These are phyloP conservation scores for Ganoderma resinaceum DNA, from an alignment of 1,284 basidiomycete genomes.

Conservation along the genomic window DNA sequence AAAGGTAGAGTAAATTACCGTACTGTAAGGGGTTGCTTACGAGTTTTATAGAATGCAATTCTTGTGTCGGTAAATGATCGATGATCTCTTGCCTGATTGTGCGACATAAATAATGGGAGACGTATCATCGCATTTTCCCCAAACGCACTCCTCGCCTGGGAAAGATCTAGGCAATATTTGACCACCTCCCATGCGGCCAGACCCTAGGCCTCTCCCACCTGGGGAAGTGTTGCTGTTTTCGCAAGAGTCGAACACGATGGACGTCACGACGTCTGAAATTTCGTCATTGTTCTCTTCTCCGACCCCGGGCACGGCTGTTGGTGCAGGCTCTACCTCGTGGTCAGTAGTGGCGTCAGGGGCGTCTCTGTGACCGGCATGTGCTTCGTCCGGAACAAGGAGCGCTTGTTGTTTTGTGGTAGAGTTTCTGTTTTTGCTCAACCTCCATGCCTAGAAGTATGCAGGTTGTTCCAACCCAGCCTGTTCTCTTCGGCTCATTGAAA, in stretches of 20 bases:
- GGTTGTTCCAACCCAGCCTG: not conserved
- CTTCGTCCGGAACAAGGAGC: not conserved
- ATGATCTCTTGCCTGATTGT: not conserved
- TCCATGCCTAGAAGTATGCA: not conserved
- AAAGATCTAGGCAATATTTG: not conserved
- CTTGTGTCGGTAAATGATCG: not conserved
- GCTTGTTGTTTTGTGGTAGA: not conserved
- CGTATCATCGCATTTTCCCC: not conserved
- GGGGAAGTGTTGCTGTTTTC: not conserved
- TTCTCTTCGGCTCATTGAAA: conserved; percentile 1
- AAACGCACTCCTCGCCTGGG: not conserved
- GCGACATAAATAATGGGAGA: not conserved
- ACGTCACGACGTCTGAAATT: not conserved
- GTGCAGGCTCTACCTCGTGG: not conserved
- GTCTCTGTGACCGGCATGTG: not conserved
- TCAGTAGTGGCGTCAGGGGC: conserved; percentile 1
- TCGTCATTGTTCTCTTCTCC: not conserved
- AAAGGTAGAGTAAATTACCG: not conserved
- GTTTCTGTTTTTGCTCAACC: not conserved
- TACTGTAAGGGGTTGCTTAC: not conserved
- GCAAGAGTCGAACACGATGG: not conserved
- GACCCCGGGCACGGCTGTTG: not conserved
- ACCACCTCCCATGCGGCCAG: not conserved
- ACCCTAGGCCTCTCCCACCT: not conserved
- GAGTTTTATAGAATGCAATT: not conserved